These are phyloP conservation scores for Chalara sp. DNA, from an alignment of 2,329 filamentous ascomycete genomes.

Conservation along the genomic window DNA sequence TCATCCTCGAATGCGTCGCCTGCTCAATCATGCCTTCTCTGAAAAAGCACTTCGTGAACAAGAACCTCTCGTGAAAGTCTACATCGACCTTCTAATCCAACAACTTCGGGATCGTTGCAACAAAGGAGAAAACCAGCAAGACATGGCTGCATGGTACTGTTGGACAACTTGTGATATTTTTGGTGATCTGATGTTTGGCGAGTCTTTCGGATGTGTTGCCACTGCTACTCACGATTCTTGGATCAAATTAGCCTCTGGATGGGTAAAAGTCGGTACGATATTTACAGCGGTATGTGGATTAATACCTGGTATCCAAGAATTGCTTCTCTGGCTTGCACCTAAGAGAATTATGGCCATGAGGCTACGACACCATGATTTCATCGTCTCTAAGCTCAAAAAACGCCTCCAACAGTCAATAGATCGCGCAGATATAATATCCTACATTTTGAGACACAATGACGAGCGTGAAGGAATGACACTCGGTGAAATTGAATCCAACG, in stretches of 20 bases:
- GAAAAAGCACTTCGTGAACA: not conserved
- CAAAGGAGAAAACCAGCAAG: not conserved
- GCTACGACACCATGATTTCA: not conserved
- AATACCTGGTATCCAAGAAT: not conserved
- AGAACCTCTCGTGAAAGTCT: not conserved
- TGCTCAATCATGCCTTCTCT: not conserved
- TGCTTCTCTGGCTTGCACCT: not conserved
- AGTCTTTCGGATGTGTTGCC: not conserved
- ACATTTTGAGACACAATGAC: not conserved
- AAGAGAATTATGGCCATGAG: not conserved
- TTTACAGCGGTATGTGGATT: not conserved
- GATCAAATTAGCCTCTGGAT: not conserved
- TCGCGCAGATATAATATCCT: not conserved
- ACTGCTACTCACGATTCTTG: not conserved
- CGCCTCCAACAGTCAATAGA: not conserved
- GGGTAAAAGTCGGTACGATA: not conserved
- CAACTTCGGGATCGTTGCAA: not conserved
- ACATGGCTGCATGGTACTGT: not conserved
- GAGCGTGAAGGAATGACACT: not conserved
- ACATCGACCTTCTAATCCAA: not conserved
- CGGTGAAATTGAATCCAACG: not conserved
- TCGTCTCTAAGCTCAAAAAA: not conserved
- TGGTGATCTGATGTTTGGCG: not conserved
- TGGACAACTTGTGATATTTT: not conserved
- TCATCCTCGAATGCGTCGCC: not conserved